Base-by-base conservation (phyloP, 768 basidiomycete genomes). In the Tricholoma terreum region DNA sequence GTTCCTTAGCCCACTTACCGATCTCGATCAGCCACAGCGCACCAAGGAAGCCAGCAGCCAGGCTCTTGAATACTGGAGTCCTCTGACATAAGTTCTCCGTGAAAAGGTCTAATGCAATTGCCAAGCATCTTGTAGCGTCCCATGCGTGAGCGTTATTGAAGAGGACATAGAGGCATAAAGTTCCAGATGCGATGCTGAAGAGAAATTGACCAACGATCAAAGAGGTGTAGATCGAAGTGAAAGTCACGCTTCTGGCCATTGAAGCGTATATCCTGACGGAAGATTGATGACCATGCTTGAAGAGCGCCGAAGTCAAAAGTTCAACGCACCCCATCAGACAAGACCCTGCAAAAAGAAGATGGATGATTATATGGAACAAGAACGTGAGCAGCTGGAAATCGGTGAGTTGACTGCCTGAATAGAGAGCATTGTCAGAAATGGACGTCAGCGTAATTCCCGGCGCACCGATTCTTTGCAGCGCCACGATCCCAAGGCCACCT, bases 171-270 rank as follows among this genome's bases (percentile, higher is more conserved):
- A 73, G 62, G 61, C 61, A 67, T 12, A 68, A 52, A n/a, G 62
- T 64, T 11, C 71, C 70, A 11, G 67, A 68, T 17, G 55, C 64
- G 19, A 73, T 50, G 46, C 64, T 65, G 58, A 73, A 70, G 4
- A 68, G 57, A 15, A 71, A 49, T 38, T 71, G 69, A 33, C 67
- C 70, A 24, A 69, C 48, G 40, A 71, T 56, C 36, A 68, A 57
- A 17, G 63, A 64, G 14, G 52, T 61, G 54, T 64, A 64, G 10
- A 63, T 27, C 3, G 64, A 63, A 6, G 56, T 56, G n/a, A 50
- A 57, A 6, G 17, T 57, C 30, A 43, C 31, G 27, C 49, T 48
- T 51, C 55, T 55, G 42, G 45, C 53, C 17, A 63, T 52, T 34
- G 54, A 62, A 10, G 62, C 59, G 52, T 65, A 65, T 7, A 67